phyloP scores from a whole-genome alignment of 306 rosid species.

The Erythrophleum fordii region DNA sequence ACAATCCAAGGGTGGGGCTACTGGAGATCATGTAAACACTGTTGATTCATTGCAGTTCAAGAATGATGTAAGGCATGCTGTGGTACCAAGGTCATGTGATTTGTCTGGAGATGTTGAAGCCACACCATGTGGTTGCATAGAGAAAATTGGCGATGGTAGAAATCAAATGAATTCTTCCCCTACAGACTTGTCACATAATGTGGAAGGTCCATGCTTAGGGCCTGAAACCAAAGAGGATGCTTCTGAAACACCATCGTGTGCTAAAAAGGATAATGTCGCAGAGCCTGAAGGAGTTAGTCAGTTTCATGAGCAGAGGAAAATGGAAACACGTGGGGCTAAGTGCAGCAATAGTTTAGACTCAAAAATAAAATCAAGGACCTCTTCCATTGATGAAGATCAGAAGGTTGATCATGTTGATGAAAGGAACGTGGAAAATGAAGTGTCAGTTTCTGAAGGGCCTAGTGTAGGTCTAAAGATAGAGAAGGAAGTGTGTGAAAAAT shows the following conservation, averaged over 20 bases:
- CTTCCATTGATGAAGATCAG: slow-evolving; percentile 48
- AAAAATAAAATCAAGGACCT: slow-evolving; percentile 35
- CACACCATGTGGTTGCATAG: slow-evolving; percentile 37
- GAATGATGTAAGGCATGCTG: slow-evolving; percentile 33
- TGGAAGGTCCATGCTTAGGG: slow-evolving; percentile 29
- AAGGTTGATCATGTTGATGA: slow-evolving; percentile 47
- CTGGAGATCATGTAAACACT: slow-evolving; percentile 32
- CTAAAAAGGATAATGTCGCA: slow-evolving; percentile 48
- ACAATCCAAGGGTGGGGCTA: slow-evolving; percentile 42
- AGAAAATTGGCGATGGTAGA: slow-evolving; percentile 42
- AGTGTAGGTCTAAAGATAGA: slow-evolving; percentile 47
- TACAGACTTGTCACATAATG: slow-evolving; percentile 34
- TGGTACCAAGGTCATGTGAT: not conserved
- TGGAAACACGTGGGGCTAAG: slow-evolving; percentile 35
- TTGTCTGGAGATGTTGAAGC: slow-evolving; percentile 46
- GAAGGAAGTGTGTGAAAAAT: slow-evolving; percentile 53
- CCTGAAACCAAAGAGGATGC: slow-evolving; percentile 39
- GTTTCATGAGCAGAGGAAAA: slow-evolving; percentile 49
- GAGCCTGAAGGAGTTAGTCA: slow-evolving; percentile 49
- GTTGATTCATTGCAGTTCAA: slow-evolving; percentile 37
- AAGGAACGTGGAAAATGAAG: slow-evolving; percentile 43
- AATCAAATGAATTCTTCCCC: slow-evolving; percentile 30
- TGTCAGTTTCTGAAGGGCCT: slow-evolving; percentile 47
- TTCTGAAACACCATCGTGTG: slow-evolving; percentile 29
- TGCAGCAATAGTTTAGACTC: slow-evolving; percentile 42